Evolutionary conservation across 371 early-diverging fungal species (phyloP).

Genomic region (Mucor velutinosus): DNA sequence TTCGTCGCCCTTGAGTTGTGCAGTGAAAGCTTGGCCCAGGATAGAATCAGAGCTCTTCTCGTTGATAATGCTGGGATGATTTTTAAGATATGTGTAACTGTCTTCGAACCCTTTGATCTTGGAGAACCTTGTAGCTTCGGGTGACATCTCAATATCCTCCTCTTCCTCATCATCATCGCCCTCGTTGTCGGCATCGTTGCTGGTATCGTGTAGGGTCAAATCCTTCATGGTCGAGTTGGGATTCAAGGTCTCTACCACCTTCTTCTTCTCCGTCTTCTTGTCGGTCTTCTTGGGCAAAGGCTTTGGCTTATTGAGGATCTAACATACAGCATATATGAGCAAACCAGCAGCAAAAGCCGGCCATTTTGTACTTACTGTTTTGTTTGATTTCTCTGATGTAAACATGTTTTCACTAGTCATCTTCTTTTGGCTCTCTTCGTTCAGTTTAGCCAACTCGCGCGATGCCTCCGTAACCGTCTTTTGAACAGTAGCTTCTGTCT

Average conservation of each 20-base stretch:
- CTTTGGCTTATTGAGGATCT: conserved; percentile 56
- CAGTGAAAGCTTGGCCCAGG: conserved; percentile 84
- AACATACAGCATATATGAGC: not conserved
- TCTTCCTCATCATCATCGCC: conserved; percentile 63
- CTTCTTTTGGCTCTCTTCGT: conserved; percentile 70
- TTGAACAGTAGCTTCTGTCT: conserved; percentile 21
- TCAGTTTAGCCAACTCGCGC: conserved; percentile 57
- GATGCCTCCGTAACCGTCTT: conserved; percentile 42
- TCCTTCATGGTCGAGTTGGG: conserved; percentile 57
- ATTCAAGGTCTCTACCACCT: conserved; percentile 75
- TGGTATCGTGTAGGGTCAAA: conserved; percentile 20
- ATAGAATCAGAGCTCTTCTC: conserved; percentile 81
- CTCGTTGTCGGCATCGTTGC: conserved; percentile 37
- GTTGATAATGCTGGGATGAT: conserved; percentile 70
- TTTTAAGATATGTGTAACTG: conserved; percentile 66
- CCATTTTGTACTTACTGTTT: conserved; percentile 55
- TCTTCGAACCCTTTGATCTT: conserved; percentile 67
- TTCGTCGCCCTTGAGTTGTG: conserved; percentile 73
- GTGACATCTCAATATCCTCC: conserved; percentile 59
- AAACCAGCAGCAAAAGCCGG: not conserved
- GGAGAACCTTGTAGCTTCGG: conserved; percentile 65
- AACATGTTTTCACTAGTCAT: conserved; percentile 80
- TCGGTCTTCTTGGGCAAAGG: conserved; percentile 20
- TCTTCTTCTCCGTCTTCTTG: conserved; percentile 26
- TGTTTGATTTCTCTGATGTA: conserved; percentile 68